Conservation (phyloP, 2,329 filamentous ascomycete species). For the Botryotinia narcissicola region DNA sequence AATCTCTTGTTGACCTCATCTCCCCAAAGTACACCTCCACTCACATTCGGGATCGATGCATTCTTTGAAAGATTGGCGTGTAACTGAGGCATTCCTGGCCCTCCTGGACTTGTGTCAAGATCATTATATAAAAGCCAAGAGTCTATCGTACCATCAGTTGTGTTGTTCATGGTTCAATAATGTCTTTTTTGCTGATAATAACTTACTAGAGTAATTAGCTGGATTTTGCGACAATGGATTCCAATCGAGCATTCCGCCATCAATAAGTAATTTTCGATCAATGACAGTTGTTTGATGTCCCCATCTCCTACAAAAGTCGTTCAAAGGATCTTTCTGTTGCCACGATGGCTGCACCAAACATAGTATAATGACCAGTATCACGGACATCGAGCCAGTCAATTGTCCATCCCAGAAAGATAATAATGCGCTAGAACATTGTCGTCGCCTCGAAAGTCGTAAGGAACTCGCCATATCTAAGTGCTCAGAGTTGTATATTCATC, state of each 20-base stretch:
- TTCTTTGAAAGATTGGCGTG: conserved; percentile 60
- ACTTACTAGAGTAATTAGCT: conserved; percentile 56
- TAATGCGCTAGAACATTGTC: not conserved
- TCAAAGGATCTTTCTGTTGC: conserved; percentile 50
- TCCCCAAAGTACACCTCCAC: conserved; percentile 53
- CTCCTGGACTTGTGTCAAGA: conserved; percentile 45
- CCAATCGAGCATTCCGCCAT: conserved; percentile 59
- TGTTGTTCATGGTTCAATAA: not conserved
- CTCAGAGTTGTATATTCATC: conserved; percentile 3
- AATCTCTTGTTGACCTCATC: conserved; percentile 62
- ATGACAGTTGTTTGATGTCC: conserved; percentile 61
- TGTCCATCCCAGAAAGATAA: not conserved
- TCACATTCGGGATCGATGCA: conserved; percentile 51
- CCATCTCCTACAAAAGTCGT: conserved; percentile 53
- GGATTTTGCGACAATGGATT: conserved; percentile 48
- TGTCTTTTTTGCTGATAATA: not conserved
- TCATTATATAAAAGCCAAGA: conserved; percentile 57
- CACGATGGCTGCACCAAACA: conserved; percentile 26
- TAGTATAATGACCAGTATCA: conserved; percentile 22
- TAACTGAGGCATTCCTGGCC: conserved; percentile 48
- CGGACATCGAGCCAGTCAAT: conserved; percentile 20
- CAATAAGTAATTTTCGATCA: conserved; percentile 59
- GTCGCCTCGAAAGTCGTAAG: conserved; percentile 1
- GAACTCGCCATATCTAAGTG: conserved; percentile 16
- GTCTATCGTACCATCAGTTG: conserved; percentile 41